Percentiles rank a stretch among this genome's conserved stretches.
Evolutionary conservation across 768 basidiomycete genomes (phyloP).

Genomic region (Rhodocollybia butyracea): DNA sequence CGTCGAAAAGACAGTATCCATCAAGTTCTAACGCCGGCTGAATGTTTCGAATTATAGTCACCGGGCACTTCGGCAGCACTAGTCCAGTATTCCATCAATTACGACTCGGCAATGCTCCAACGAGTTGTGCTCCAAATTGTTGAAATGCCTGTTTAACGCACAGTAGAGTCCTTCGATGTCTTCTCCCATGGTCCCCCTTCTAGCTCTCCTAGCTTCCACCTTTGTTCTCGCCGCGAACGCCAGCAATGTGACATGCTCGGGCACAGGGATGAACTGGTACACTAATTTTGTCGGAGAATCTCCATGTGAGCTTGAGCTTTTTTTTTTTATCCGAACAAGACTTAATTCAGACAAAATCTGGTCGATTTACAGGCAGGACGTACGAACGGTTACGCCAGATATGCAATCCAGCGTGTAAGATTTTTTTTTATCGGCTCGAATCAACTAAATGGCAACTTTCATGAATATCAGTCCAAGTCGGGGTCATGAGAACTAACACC

Average conservation of each 20-base stretch:
- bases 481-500: conserved; percentile 14
- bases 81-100: no score
- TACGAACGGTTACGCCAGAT: conserved; percentile 24
- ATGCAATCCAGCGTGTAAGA: conserved; percentile 20
- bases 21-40: no score
- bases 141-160: no score
- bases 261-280: conserved; percentile 23
- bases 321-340: not conserved
- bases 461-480: conserved; percentile 16
- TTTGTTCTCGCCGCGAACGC: not conserved
- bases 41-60: no score
- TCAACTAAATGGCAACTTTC: not conserved
- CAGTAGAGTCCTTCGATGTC: not conserved
- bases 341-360: not conserved
- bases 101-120: no score
- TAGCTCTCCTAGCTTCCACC: not conserved
- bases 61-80: no score
- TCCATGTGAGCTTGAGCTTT: conserved; percentile 16
- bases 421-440: not conserved
- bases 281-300: conserved; percentile 22
- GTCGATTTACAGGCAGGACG: conserved; percentile 14
- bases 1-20: no score
- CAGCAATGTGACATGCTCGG: conserved; percentile 18
- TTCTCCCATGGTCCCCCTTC: conserved; percentile 1
- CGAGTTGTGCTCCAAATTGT: no score